phyloP scores from a whole-genome alignment of 1,284 basidiomycete genomes.

The Peniophora sp. region DNA sequence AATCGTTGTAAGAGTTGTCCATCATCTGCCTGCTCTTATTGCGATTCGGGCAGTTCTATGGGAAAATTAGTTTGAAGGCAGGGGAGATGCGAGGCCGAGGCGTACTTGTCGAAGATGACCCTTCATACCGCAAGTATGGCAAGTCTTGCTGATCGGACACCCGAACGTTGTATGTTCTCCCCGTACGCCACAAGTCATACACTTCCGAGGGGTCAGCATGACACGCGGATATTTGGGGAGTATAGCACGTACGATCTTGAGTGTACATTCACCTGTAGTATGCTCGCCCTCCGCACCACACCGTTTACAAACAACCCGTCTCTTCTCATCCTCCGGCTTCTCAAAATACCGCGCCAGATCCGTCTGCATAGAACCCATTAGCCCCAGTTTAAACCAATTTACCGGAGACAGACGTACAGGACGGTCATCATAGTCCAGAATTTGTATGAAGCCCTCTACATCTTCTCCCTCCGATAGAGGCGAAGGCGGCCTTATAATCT shows the following conservation, averaged over 20 bases:
- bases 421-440: conserved; percentile 62
- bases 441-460: conserved; percentile 60
- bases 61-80: not conserved
- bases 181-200: conserved; percentile 79
- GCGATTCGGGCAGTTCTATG: conserved; percentile 80
- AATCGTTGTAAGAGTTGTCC: conserved; percentile 37
- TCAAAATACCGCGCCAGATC: conserved; percentile 60
- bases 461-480: conserved; percentile 39
- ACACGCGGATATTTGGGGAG: not conserved
- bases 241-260: conserved; percentile 49
- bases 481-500: conserved; percentile 35
- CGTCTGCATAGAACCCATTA: conserved; percentile 18
- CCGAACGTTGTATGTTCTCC: conserved; percentile 79
- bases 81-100: conserved; percentile 1
- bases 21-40: conserved; percentile 18
- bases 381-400: not conserved
- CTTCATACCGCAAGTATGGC: conserved; percentile 81
- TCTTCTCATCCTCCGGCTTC: conserved; percentile 27
- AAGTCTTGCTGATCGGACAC: conserved; percentile 81
- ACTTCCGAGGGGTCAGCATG: conserved; percentile 38
- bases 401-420: conserved; percentile 30
- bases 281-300: conserved; percentile 68
- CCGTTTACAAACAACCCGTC: conserved; percentile 56
- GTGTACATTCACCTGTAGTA: conserved; percentile 52
- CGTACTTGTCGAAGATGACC: conserved; percentile 74